Evolutionary conservation across 2,329 filamentous ascomycete species (phyloP).

Genomic region (Trichoderma koningii): DNA sequence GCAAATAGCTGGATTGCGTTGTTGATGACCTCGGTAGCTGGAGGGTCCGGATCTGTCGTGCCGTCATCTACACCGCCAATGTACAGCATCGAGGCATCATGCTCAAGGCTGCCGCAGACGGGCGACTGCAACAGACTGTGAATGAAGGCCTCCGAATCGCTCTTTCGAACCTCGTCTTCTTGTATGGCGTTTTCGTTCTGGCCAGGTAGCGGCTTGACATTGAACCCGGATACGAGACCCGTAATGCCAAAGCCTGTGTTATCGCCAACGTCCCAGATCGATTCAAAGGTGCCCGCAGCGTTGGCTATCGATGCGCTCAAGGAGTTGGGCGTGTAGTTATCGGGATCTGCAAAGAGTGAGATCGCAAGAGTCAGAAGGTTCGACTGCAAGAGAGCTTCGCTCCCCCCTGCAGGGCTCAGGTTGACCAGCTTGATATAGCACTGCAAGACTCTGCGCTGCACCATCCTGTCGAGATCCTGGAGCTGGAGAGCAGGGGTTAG

Average conservation of each 20-base stretch:
- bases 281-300: slow-evolving; percentile 86
- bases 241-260: slow-evolving; percentile 95
- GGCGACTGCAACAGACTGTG: slow-evolving; percentile 66
- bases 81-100: slow-evolving; percentile 84
- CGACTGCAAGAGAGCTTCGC: slow-evolving; percentile 84
- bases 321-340: slow-evolving; percentile 81
- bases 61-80: slow-evolving; percentile 51
- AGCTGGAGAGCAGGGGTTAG: slow-evolving; percentile 84
- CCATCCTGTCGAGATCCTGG: slow-evolving; percentile 89
- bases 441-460: slow-evolving; percentile 87
- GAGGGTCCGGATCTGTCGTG: slow-evolving; percentile 66
- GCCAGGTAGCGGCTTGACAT: slow-evolving; percentile 68
- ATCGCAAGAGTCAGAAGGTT: slow-evolving; percentile 89
- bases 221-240: slow-evolving; percentile 77
- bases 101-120: slow-evolving; percentile 80
- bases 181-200: slow-evolving; percentile 59
- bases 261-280: slow-evolving; percentile 91
- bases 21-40: slow-evolving; percentile 91
- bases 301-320: slow-evolving; percentile 89
- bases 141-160: slow-evolving; percentile 65
- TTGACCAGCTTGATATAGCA: slow-evolving; percentile 92
- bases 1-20: slow-evolving; percentile 92
- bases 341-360: slow-evolving; percentile 88
- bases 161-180: slow-evolving; percentile 49
- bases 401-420: slow-evolving; percentile 79